phyloP scores from a whole-genome alignment of 2,329 filamentous ascomycete genomes.

The Zalaria sp. region DNA sequence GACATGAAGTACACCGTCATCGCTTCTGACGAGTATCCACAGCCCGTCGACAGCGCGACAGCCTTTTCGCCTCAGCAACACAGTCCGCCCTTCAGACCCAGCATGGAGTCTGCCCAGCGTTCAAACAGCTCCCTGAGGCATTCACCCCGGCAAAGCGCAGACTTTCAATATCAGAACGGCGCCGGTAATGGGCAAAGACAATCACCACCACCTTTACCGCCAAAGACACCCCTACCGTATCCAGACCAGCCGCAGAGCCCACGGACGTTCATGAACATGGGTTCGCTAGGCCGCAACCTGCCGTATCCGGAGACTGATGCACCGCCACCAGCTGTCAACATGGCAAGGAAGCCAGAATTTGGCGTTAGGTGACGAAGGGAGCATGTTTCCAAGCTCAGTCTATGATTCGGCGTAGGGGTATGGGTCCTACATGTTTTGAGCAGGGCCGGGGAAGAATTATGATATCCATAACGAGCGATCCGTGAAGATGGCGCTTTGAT shows the following conservation, averaged over 20 bases:
- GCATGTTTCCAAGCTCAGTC: too few relatives aligned
- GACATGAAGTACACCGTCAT: constrained; percentile 56
- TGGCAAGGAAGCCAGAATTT: constrained; percentile 72
- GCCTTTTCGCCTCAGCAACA: constrained; percentile 8
- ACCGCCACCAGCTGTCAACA: constrained; percentile 71
- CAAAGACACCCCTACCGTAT: constrained; percentile 36
- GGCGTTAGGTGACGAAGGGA: constrained; percentile 28
- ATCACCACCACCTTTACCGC: constrained; percentile 54
- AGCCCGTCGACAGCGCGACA: constrained; percentile 17
- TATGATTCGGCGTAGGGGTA: too few relatives aligned
- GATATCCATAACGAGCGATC: too few relatives aligned
- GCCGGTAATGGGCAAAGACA: background rate
- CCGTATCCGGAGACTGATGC: constrained; percentile 75
- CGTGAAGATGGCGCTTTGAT: too few relatives aligned
- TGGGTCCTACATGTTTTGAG: too few relatives aligned
- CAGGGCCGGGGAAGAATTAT: too few relatives aligned
- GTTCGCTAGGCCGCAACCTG: constrained; percentile 24
- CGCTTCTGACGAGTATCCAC: constrained; percentile 44
- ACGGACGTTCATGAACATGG: constrained; percentile 18
- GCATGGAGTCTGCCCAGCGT: constrained; percentile 5
- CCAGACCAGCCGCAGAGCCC: constrained; percentile 9
- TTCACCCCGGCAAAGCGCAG: constrained; percentile 19
- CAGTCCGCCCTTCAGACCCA: constrained; percentile 4
- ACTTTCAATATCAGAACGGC: constrained; percentile 2
- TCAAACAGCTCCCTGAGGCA: constrained; percentile 5